A percentile compares a stretch with the other conserved stretches of the same genome.
These are phyloP conservation scores for Nepenthes gracilis DNA, from an alignment of 148 eudicot species.

Conservation along the genomic window DNA sequence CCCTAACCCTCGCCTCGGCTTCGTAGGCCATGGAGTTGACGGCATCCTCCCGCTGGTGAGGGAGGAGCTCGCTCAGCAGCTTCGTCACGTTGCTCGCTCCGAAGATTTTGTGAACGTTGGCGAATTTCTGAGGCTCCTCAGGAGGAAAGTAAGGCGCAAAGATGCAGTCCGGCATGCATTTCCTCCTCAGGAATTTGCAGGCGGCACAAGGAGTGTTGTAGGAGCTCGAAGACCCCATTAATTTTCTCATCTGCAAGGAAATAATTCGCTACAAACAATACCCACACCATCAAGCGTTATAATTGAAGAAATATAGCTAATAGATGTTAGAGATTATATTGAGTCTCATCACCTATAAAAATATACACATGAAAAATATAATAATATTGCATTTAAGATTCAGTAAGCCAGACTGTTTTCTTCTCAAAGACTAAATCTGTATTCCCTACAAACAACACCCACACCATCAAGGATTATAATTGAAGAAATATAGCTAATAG, in stretches of 20 bases:
- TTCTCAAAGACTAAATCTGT: too few species aligned
- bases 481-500: too few species aligned
- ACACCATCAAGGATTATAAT: too few species aligned
- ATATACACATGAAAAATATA: too few species aligned
- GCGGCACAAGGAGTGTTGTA: conserved; percentile 87
- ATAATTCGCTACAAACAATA: not conserved
- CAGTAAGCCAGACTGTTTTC: too few species aligned
- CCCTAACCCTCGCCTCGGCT: conserved; percentile 68
- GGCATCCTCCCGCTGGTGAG: conserved; percentile 71
- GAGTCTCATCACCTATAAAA: not conserved
- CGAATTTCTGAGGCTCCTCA: conserved; percentile 81
- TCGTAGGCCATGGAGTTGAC: conserved; percentile 77
- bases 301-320: too few species aligned
- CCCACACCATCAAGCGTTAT: too few species aligned
- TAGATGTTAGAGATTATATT: not conserved
- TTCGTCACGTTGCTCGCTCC: conserved; percentile 34
- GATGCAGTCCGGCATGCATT: conserved; percentile 77
- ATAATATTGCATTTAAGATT: too few species aligned
- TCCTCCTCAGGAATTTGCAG: conserved; percentile 79
- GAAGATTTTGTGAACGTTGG: conserved; percentile 83
- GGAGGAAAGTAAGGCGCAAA: conserved; percentile 12
- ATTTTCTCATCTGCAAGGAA: not conserved
- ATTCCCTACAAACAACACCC: too few species aligned
- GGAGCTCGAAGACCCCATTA: conserved; percentile 61
- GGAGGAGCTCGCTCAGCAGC: conserved; percentile 51